Base-by-base conservation (phyloP, 257 asterid genomes). In the Linderniella brevidens region DNA sequence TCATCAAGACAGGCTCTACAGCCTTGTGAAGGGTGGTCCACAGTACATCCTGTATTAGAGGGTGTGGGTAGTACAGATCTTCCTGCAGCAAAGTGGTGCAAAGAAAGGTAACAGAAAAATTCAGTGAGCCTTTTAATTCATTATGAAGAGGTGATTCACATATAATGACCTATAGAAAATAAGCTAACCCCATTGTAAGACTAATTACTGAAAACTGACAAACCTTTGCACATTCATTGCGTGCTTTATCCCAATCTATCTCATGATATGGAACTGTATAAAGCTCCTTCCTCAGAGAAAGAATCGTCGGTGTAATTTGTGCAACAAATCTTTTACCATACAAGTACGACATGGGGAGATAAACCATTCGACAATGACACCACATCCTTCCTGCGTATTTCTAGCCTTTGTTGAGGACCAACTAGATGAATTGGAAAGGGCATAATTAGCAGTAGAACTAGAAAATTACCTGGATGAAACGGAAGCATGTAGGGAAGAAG, bases 321-420 rank as follows among this genome's bases (percentile, higher is more conserved):
- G 95, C 97, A 46, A 83, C 86, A 56, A 80, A 83, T 67, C 93
- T 74, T 76, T 72, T 88, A 51, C 97, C 97, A 60, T 76, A 87
- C 68, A 87, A 61, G 68, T 87, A 87, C 51, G 86, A 87, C 95
- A 88, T 88, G 42, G 97, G 95, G 32, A 88, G 93, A 70, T 88
- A 88, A 68, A 88, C 97, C 97, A 88, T 88, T 57, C 97, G 70
- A 56, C 97, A 83, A 71, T 88, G 97, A 69, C 97, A 88, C 97
- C 97, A 88, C 97, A 88, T 88, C 60, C 95, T 88, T 65, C 97
- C 97, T 88, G 90, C 67, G 32, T 6, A 25, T 25, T 25, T 25
- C 32, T 25, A 25, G 32, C 32, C 32, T 25, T 25, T 25, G 32
- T 3, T 25, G 32, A 6, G 4, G 6, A 25, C 3, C 32, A 3